Evolutionary conservation across 2,329 filamentous ascomycete species (phyloP), one percentile per base, ranked within the genome.

Genomic region (Phoma herbarum): DNA sequence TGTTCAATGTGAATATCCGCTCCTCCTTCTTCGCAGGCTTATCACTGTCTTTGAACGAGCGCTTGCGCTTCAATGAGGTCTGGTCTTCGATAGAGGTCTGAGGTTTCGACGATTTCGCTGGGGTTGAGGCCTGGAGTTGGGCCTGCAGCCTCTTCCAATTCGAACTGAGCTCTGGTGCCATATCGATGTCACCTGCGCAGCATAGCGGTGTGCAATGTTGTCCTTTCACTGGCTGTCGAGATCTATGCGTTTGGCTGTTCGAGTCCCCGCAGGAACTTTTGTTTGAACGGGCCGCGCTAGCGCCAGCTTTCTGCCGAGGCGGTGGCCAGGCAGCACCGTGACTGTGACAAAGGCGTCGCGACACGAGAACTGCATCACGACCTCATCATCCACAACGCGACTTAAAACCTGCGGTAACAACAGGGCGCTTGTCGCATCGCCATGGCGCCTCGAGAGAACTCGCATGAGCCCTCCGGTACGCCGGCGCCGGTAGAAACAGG

Each of bases 101-200:
- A 35, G 74, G 67, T 51, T 70, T 72, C 8, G 70, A 62, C 61
- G 73, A 52, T 70, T 68, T 33, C 52, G 72, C 20, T 61, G 75
- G 43, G 64, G 63, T 63, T 67, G 80, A 72, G 62, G 79, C 58
- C 59, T 76, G 65, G 51, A 77, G 78, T 68, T 84, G 84, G 64
- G 85, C 84, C 78, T 92, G 90, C 53, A 93, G 83, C 78, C 85
- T 89, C 78, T 92, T 92, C 90, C 90, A 93, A 74, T 93, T 93
- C 72, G 80, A 82, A 65, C 80, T 81, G 45, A 82, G 70, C 53
- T 75, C 73, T 48, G 78, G 63, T 63, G 72, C 73, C 74, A 76
- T 76, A 56, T 57, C 62, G 54, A 45, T 52, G 66, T 76, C 67
- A 75, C 61, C 62, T 66, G 59, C 49, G 33, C 47, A 47, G 63